Conservation (phyloP, 2,329 filamentous ascomycete genomes). For the Xylariales sp. region DNA sequence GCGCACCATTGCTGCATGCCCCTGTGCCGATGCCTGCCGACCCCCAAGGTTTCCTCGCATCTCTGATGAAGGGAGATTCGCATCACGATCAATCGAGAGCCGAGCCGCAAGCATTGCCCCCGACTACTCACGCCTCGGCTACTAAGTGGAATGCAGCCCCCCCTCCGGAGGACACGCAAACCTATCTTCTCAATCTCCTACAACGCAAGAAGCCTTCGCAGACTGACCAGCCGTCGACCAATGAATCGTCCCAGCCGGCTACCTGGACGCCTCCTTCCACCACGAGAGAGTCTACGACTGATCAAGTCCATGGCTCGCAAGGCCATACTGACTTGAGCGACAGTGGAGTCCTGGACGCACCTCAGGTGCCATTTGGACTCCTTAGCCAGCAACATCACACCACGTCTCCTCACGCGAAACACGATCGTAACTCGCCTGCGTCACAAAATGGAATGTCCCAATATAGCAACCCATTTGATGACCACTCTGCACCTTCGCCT, state of each 20-base stretch:
- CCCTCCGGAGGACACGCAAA: conserved; percentile 68
- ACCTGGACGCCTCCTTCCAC: conserved; percentile 41
- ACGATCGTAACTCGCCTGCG: conserved; percentile 21
- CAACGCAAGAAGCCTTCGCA: conserved; percentile 71
- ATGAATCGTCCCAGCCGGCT: conserved; percentile 37
- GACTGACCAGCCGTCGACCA: conserved; percentile 40
- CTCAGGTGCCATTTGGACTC: conserved; percentile 19
- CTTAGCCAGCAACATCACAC: conserved; percentile 13
- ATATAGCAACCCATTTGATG: conserved; percentile 37
- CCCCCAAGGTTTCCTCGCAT: conserved; percentile 53
- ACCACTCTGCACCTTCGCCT: conserved; percentile 34
- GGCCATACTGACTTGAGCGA: conserved; percentile 15
- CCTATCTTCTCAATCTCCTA: conserved; percentile 80
- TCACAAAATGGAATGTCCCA: conserved; percentile 26
- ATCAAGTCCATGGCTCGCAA: conserved; percentile 18
- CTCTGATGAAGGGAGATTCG: conserved; percentile 54
- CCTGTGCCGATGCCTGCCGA: conserved; percentile 53
- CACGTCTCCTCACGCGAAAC: conserved; percentile 19
- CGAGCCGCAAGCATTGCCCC: too few species aligned
- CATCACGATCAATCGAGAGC: conserved; percentile 40
- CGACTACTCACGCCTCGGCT: too few species aligned
- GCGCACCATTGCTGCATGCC: conserved; percentile 39
- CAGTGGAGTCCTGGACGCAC: conserved; percentile 18
- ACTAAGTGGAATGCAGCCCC: conserved; percentile 38
- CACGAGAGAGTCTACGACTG: conserved; percentile 22